Evolutionary conservation across 306 rosid species (phyloP).

Genomic region (Cucurbita pepo): DNA sequence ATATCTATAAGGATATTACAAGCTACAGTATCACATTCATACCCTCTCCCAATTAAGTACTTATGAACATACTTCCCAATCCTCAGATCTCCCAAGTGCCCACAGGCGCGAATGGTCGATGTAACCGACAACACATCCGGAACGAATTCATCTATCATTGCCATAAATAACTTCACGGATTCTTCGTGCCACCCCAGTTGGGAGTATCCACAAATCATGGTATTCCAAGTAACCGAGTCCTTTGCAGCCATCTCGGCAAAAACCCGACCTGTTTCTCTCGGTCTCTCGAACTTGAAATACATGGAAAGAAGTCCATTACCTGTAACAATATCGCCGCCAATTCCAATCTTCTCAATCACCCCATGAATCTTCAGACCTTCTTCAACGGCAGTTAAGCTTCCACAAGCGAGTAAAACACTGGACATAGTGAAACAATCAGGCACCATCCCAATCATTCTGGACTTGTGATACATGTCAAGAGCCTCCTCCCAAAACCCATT

Average conservation of each 20-base stretch:
- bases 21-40: slow-evolving; percentile 21
- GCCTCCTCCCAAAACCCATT: slow-evolving; percentile 22
- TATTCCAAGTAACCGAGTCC: slow-evolving; percentile 45
- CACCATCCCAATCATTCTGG: slow-evolving; percentile 5
- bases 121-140: slow-evolving; percentile 22
- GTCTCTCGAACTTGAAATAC: slow-evolving; percentile 15
- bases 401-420: slow-evolving; percentile 15
- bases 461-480: slow-evolving; percentile 8
- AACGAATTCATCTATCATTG: slow-evolving; percentile 14
- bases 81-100: slow-evolving; percentile 10
- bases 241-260: slow-evolving; percentile 37
- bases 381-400: slow-evolving; percentile 11
- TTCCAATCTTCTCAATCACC: slow-evolving; percentile 15
- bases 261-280: slow-evolving; percentile 16
- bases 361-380: slow-evolving; percentile 16
- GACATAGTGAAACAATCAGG: slow-evolving; percentile 14
- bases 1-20: slow-evolving; percentile 28
- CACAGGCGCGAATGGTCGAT: slow-evolving; percentile 20
- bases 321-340: slow-evolving; percentile 12
- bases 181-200: slow-evolving; percentile 14
- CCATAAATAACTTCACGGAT: slow-evolving; percentile 13
- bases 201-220: slow-evolving; percentile 44
- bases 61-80: slow-evolving; percentile 33
- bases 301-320: slow-evolving; percentile 25
- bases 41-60: slow-evolving; percentile 23